phyloP scores from a whole-genome alignment of 2,329 filamentous ascomycete species.

The Ophiostoma himal-ulmi region DNA sequence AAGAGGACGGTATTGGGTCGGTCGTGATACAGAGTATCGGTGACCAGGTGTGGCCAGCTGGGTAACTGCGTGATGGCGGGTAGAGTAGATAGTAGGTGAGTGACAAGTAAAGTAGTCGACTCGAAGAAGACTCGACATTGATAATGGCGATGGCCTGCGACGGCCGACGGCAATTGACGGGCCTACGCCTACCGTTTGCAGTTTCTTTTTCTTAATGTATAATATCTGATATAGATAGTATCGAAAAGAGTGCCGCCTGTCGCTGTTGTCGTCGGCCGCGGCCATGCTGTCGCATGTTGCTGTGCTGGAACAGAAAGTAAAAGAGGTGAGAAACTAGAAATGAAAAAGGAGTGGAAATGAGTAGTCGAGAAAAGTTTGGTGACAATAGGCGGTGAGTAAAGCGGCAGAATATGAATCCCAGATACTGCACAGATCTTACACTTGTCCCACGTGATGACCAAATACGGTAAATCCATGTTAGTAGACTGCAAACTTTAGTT shows the following conservation, averaged over 20 bases:
- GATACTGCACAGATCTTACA: neutral
- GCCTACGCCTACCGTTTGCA: neutral
- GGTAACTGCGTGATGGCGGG: neutral
- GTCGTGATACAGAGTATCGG: neutral
- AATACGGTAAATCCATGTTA: neutral
- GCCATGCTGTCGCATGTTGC: neutral
- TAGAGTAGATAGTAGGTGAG: neutral
- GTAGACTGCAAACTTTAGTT: neutral
- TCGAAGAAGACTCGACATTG: neutral
- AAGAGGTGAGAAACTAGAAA: neutral
- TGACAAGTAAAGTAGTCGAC: neutral
- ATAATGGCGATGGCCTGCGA: neutral
- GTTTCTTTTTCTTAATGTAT: neutral
- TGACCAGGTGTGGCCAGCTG: constrained; percentile 15
- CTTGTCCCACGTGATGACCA: neutral
- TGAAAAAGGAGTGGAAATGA: neutral
- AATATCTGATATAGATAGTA: neutral
- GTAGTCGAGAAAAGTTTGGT: neutral
- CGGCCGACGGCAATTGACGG: neutral
- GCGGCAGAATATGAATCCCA: neutral
- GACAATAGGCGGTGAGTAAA: neutral
- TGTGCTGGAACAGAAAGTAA: neutral
- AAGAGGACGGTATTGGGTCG: neutral
- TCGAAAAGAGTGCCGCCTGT: neutral
- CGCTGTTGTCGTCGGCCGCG: neutral